Evolutionary conservation across 176 grass and related monocot genomes (phyloP), one percentile per base, ranked within the genome.

Genomic region (Ensete glaucum): DNA sequence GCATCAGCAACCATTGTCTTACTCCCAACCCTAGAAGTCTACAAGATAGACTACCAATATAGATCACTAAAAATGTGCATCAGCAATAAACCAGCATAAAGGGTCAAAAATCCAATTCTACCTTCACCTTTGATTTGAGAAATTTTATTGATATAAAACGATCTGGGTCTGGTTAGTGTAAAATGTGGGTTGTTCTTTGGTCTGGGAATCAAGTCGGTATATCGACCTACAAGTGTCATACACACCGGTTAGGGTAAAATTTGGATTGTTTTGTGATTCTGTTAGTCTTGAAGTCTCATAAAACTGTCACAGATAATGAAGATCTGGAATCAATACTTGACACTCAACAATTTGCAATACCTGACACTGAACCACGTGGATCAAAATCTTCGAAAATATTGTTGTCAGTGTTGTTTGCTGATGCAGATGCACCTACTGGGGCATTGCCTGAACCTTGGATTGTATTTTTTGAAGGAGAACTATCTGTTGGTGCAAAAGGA

Each of bases 291-390:
- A 34, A 34, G 3, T 34, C 29, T 34, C 29, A 19, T 59, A 59
- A 8, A 59, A 59, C 6, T 15, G 1, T 20, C 5, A 16, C 17
- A 59, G 57, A 19, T 19, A 19, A 59, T 7, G 16, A 19, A 59
- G 57, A 59, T 34, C 4, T 34, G 13, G 57, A 16, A n/a, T 60
- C 57, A 60, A 16, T 60, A 60, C n/a, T 60, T 17, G 57, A 60
- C n/a, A 7, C 15, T 14, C 55, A 34, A 50, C 11, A 83, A 66
- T 52, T 64, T 74, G 80, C 6, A 76, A 76, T 94, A 99, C 95
- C 90, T 91, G 82, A 80, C 50, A 89, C 74, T 57, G 84, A 64
- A 79, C 48, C 89, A 52, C 84, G 92, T 62, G 84, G 89, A 62
- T 96, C 71, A 74, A 96, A 96, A 17, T 91, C 86, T 1, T 87